Conservation (phyloP, 73 alveolate species). For the Paramecium sonneborni region DNA sequence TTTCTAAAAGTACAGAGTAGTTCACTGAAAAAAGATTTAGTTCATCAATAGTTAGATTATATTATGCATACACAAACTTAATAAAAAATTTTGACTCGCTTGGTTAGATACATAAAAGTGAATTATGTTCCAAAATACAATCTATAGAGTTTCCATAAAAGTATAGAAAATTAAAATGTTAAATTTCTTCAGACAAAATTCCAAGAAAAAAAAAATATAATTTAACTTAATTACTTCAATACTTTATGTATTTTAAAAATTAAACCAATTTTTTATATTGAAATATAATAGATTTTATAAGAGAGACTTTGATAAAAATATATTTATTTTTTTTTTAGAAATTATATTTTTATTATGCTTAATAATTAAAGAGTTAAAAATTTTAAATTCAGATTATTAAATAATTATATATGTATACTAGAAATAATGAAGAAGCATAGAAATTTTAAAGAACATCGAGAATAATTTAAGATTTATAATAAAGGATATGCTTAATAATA, state of each 20-base stretch:
- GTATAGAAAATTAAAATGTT: neutral
- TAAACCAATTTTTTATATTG: neutral
- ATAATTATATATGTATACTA: slow-evolving; percentile 90
- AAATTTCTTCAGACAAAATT: neutral
- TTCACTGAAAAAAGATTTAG: neutral
- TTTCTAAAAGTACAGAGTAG: neutral
- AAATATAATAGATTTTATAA: neutral
- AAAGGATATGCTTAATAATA: slow-evolving; percentile 83
- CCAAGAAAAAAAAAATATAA: neutral
- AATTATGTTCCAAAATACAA: neutral
- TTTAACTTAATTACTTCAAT: neutral
- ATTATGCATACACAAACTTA: neutral
- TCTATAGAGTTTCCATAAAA: neutral
- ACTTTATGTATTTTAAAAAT: neutral
- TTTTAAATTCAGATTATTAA: slow-evolving; percentile 85
- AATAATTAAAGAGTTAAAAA: neutral
- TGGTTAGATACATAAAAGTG: neutral
- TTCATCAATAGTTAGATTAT: neutral
- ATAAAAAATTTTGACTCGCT: neutral
- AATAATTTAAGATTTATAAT: slow-evolving; percentile 79
- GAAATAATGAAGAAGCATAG: slow-evolving; percentile 75
- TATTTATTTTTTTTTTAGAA: neutral
- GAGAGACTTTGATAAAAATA: neutral
- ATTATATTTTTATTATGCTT: neutral
- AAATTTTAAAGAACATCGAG: slow-evolving; percentile 77